These are phyloP conservation scores for Geranium incanum DNA, from an alignment of 441 rosid genomes.

Conservation along the genomic window DNA sequence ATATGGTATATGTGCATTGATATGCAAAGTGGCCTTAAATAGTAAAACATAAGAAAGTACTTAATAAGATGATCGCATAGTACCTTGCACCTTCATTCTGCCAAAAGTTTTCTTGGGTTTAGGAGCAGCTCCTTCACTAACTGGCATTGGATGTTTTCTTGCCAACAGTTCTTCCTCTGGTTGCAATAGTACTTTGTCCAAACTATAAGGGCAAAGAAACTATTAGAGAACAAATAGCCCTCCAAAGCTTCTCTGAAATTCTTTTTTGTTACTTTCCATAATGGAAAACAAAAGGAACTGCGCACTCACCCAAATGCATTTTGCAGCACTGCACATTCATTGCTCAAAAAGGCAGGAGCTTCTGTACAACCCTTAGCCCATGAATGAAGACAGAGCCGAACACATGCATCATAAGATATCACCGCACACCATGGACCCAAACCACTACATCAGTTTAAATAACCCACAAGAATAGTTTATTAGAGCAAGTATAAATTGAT, in stretches of 20 bases:
- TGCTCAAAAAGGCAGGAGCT: conserved; percentile 91
- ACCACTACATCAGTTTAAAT: conserved; percentile 44
- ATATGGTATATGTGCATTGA: neutral
- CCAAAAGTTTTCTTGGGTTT: conserved; percentile 80
- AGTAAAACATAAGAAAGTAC: conserved; percentile 16
- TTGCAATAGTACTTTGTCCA: conserved; percentile 74
- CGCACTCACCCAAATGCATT: conserved; percentile 75
- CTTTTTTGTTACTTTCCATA: neutral
- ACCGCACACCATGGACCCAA: conserved; percentile 97
- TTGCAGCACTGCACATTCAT: conserved; percentile 81
- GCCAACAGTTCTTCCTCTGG: conserved; percentile 88
- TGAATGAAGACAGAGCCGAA: conserved; percentile 93
- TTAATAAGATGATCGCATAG: conserved; percentile 12
- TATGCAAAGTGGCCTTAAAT: conserved; percentile 9
- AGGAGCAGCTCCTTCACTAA: conserved; percentile 54
- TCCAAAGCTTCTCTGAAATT: neutral
- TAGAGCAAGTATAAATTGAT: conserved; percentile 13
- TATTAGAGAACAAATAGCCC: conserved; percentile 6
- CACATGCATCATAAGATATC: conserved; percentile 93
- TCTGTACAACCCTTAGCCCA: conserved; percentile 98
- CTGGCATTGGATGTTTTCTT: conserved; percentile 56
- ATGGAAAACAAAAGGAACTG: neutral
- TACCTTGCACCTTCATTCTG: conserved; percentile 97
- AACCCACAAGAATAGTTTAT: conserved; percentile 12
- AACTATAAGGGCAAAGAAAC: conserved; percentile 32